Conservation (phyloP, 106 monocot genomes). For the Acorus gramineus region DNA sequence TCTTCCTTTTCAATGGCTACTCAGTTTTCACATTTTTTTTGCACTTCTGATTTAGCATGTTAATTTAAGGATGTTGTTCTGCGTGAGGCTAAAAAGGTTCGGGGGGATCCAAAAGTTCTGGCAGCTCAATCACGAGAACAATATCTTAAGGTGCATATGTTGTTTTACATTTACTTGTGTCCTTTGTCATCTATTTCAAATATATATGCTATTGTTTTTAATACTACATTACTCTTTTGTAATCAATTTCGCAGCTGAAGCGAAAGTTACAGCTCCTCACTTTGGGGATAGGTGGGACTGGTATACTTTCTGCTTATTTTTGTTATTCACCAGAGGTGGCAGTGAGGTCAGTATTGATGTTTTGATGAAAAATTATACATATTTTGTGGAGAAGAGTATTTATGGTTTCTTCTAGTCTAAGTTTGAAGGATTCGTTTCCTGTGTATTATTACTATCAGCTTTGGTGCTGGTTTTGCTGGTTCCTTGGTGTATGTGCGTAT, state of each 20-base stretch:
- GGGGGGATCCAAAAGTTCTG: constrained; percentile 63
- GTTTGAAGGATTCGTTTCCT: background rate
- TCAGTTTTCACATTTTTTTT: no score
- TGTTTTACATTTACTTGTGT: background rate
- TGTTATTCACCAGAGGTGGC: constrained; percentile 83
- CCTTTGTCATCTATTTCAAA: background rate
- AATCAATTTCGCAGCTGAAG: constrained; percentile 55
- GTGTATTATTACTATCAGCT: constrained; percentile 43
- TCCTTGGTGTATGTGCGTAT: constrained; percentile 80
- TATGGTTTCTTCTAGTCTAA: no score
- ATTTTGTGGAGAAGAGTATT: no score
- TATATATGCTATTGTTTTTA: background rate
- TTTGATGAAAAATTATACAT: no score
- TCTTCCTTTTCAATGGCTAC: no score
- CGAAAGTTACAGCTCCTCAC: constrained; percentile 55
- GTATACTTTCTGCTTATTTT: constrained; percentile 78
- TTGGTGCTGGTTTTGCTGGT: constrained; percentile 76
- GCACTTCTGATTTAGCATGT: background rate
- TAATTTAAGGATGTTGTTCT: constrained; percentile 63
- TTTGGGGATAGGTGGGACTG: constrained; percentile 71
- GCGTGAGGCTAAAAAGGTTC: constrained; percentile 50
- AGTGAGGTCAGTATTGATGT: constrained; percentile 42
- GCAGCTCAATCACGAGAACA: constrained; percentile 48
- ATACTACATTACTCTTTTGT: background rate
- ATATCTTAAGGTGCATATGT: constrained; percentile 48